A percentile compares a stretch with the other conserved stretches of the same genome.
Conservation (phyloP, 225 moss, liverwort and hornwort genomes). For the Sphagnum tenellum region DNA sequence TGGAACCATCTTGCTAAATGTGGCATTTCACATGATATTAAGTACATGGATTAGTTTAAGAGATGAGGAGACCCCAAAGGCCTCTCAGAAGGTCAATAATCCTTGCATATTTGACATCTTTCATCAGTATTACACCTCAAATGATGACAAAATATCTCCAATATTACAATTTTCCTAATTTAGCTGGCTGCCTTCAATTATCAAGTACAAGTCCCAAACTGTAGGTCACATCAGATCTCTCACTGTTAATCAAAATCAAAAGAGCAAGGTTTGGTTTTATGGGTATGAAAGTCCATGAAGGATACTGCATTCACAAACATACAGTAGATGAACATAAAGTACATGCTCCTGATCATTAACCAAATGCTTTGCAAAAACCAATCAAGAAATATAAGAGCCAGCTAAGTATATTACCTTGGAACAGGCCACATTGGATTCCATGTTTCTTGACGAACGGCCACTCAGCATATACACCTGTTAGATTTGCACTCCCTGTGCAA, state of each 20-base stretch:
- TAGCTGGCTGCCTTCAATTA: no score
- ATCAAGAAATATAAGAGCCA: neutral
- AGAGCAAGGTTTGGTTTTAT: neutral
- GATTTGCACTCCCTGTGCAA: no score
- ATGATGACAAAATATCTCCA: no score
- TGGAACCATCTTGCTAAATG: no score
- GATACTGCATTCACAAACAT: slow-evolving; percentile 51
- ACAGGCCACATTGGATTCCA: slow-evolving; percentile 99
- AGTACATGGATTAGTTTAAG: neutral
- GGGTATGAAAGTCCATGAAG: slow-evolving; percentile 79
- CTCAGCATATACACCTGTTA: neutral
- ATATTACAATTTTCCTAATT: no score
- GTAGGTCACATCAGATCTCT: neutral
- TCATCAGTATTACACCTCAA: no score
- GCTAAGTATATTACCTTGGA: slow-evolving; percentile 51
- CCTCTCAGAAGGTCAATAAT: no score
- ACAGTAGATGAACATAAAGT: neutral
- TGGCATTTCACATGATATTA: no score
- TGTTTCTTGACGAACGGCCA: slow-evolving; percentile 97
- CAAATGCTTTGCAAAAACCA: slow-evolving; percentile 1
- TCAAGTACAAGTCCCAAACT: no score
- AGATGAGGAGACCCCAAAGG: neutral
- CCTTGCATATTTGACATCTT: no score
- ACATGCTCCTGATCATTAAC: neutral
- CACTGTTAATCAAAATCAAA: neutral